Base-by-base conservation (phyloP, 208 protist species). In the Acanthamoeba divionensis region DNA sequence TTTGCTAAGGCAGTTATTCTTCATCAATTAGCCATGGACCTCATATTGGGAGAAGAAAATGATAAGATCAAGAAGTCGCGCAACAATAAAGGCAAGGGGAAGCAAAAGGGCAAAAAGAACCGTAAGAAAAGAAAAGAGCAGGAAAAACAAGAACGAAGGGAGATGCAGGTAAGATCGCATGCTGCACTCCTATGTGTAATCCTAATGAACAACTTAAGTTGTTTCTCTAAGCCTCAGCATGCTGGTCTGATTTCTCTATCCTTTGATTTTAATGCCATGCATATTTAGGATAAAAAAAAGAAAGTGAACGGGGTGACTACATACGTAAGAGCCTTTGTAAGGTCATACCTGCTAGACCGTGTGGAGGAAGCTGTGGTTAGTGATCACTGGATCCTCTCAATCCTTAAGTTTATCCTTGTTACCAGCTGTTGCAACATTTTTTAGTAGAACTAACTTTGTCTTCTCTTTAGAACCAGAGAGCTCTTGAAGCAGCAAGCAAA, bases 21-120 rank as follows among this genome's bases (percentile, higher is more conserved):
- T 63, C 7, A 10, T 1, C 10, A 12, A 0, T 60, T 24, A 85
- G 75, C 75, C 13, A 85, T 85, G 75, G 75, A 85, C 21, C 36
- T 85, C 6, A 85, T 85, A 13, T 55, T 85, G 50, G 75, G 75
- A 10, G 75, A 85, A 36, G 75, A 85, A 41, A 85, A 85, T 21
- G 75, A 85, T 36, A 85, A 85, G 52, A 29, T 29, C 5, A 85
- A 85, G 52, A 60, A 60, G n/a, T n/a, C 18, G 52, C 75, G 54
- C 9, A 85, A 85, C 10, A 24, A n/a, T 5, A 85, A 65, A 33
- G 66, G 47, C 50, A 85, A 57, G 75, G 8, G 26, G 5, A 57
- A 85, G 75, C n/a, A 15, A 10, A 12, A 44, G 13, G 36, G 21
- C n/a, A 57, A 79, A 29, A 33, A 13, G 29, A 55, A 31, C 69